Evolutionary conservation across 768 basidiomycete species (phyloP), one percentile per base, ranked within the genome.

Genomic region (Daedaleopsis nitida): DNA sequence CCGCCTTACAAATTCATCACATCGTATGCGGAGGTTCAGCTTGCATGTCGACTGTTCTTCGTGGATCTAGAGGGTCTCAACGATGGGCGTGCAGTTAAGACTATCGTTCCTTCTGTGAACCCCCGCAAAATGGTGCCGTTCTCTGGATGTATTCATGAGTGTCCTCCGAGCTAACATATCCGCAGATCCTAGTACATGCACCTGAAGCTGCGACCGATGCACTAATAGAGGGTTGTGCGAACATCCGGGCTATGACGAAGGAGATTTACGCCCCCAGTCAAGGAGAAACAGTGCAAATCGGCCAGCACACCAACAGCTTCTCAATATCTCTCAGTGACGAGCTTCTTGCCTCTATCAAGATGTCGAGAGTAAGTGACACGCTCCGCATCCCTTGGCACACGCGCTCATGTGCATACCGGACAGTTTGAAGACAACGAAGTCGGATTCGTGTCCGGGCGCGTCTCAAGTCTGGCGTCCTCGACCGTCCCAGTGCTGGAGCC

Each of bases 341-440:
- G 63, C 79, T 98, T 43, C 78, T 98, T 62, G 83, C 81, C 6
- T 84, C 87, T 2, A 74, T 97, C 65, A 87, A 86, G 70, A 88
- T 95, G 86, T 96, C 96, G 12, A 83, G 89, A 73, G 95, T 96
- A 74, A 56, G 91, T 52, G 23, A 1, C 34, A 10, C 27, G 43
- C 27, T 51, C 21, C 32, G 35, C 16, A 9, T 49, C 19, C 55
- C 27, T 32, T 11, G 27, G 34, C 6, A 21, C 12, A 34, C 10
- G 52, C 13, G 7, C 27, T 32, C 19, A 16, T 19, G 24, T 23
- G 23, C 10, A 23, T n/a, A 38, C 43, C 2, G 49, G 65, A 60
- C 47, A 98, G 95, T 98, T 97, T 71, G 97, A 98, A 69, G 96
- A 98, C 72, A 98, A 95, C 68, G 95, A 98, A 74, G 91, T 99